These are phyloP conservation scores for Microcos paniculata DNA, from an alignment of 345 rosid species.

Conservation along the genomic window DNA sequence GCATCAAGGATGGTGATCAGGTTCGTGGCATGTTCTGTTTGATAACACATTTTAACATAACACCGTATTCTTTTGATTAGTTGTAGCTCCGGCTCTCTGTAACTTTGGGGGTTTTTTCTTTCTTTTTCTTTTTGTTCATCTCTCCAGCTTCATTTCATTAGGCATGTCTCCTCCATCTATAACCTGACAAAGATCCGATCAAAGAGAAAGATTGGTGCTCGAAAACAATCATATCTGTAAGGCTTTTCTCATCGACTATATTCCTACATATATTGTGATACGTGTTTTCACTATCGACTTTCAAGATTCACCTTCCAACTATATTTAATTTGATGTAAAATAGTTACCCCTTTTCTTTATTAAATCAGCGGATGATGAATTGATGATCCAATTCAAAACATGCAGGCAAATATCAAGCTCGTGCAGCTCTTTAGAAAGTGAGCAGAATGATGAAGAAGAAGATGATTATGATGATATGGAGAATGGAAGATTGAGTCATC, in stretches of 20 bases:
- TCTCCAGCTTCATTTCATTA: conserved; percentile 68
- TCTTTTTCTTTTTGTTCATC: background rate
- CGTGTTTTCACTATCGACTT: too few relatives aligned
- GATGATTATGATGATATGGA: conserved; percentile 24
- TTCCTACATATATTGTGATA: too few relatives aligned
- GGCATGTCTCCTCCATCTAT: conserved; percentile 53
- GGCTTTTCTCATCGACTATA: conserved; percentile 14
- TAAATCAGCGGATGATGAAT: background rate
- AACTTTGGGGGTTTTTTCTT: background rate
- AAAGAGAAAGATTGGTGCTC: conserved; percentile 24
- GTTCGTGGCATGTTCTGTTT: conserved; percentile 28
- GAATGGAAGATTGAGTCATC: conserved; percentile 16
- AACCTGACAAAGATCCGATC: conserved; percentile 38
- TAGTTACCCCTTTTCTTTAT: background rate
- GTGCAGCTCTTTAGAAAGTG: conserved; percentile 1
- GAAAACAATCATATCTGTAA: conserved; percentile 44
- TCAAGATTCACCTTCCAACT: background rate
- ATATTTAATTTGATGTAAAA: too few relatives aligned
- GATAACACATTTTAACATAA: too few relatives aligned
- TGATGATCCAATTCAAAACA: background rate
- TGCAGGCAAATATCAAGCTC: conserved; percentile 32
- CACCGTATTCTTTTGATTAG: too few relatives aligned
- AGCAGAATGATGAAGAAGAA: conserved; percentile 19
- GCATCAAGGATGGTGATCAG: conserved; percentile 88
- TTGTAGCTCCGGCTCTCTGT: too few relatives aligned